Base-by-base conservation (phyloP, 2,329 filamentous ascomycete genomes). In the Polytolypa hystricis region DNA sequence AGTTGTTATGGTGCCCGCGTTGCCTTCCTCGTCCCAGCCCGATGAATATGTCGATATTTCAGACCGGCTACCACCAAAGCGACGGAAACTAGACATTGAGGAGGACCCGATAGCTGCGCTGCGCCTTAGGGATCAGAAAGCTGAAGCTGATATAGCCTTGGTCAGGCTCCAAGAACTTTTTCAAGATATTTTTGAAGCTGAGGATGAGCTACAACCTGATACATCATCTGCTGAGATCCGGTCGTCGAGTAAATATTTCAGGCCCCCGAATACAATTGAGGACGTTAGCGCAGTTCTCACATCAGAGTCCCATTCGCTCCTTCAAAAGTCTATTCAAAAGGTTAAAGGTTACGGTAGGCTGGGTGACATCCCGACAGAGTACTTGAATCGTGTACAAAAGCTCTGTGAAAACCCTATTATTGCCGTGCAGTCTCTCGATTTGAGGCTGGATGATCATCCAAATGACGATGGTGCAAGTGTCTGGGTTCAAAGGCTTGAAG, bases 371-470 rank as follows among this genome's bases (percentile, higher is more conserved):
- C 77, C 86, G 0, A 66, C 85, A 2, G 84, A 94, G 17, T 72
- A 83, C 42, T 64, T 96, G 3, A 65, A 77, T 35, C 74, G 81
- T 23, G 62, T 93, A 7, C 81, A 93, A 55, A 83, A 77, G 40
- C 66, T 96, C 4, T 86, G 84, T 48, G 85, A 95, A 51, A 70
- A 70, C 4, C 74, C 79, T 7, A 64, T 96, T 30, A 76, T 77
- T 49, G 70, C 78, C 38, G 71, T 77, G 0, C 77, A 82, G 39
- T 69, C 71, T 12, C 57, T 81, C 3, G 79, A 84, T 36, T 62
- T 93, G 39, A 79, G 73, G 47, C 59, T 91, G 26, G 76, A 80
- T 35, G 73, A 79, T 40, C 68, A 72, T 10, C 81, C 80, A 69
- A 73, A 71, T 27, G 77, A 84, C 39, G 67, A 73, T 2, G 81